Conservation (phyloP, 257 asterid species). For the Solanum lycopersicoides region DNA sequence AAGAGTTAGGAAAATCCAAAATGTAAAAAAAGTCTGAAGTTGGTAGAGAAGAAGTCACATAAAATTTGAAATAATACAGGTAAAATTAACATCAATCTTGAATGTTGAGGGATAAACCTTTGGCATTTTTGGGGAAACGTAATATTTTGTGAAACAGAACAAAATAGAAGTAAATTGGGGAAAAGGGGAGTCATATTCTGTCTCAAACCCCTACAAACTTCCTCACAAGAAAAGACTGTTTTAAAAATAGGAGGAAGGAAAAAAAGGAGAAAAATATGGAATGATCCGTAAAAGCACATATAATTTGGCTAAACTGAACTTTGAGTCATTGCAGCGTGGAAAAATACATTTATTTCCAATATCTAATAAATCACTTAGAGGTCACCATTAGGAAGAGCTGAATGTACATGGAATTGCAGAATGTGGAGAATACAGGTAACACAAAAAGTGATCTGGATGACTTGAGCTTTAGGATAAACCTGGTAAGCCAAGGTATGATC, state of each 20-base stretch:
- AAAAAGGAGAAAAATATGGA: background rate
- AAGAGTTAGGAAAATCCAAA: background rate
- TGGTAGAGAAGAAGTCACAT: background rate
- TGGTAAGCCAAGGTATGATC: conserved; percentile 84
- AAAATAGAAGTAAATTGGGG: background rate
- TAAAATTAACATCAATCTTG: background rate
- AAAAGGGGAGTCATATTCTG: background rate
- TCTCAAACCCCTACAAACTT: background rate
- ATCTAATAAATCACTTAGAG: background rate
- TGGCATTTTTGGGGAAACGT: background rate
- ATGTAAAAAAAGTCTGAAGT: background rate
- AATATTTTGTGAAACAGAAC: background rate
- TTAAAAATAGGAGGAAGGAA: background rate
- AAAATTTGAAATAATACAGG: background rate
- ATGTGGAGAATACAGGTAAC: background rate
- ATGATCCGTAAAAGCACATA: background rate
- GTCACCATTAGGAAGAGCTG: background rate
- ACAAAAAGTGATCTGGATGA: background rate
- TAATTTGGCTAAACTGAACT: background rate
- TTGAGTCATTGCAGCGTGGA: background rate
- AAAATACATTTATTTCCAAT: background rate
- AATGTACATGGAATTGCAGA: background rate
- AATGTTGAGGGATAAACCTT: background rate
- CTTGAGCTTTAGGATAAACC: conserved; percentile 25
- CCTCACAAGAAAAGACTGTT: background rate